phyloP scores from a whole-genome alignment of 192 early-diverging fungal genomes.

The Thamnidium elegans region DNA sequence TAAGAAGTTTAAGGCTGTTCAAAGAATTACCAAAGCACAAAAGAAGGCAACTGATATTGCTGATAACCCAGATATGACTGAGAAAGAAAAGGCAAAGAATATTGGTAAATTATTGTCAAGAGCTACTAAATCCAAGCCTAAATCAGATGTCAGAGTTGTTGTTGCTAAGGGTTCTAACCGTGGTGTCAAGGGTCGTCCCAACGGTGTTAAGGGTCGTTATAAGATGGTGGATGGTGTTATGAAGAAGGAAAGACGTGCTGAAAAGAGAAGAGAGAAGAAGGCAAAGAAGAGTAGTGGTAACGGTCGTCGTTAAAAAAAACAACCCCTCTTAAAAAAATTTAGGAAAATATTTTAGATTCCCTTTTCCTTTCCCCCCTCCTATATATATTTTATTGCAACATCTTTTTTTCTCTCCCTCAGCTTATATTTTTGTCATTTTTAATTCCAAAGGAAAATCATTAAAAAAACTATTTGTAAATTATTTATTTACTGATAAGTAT shows the following conservation, averaged over 20 bases:
- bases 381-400: too few species aligned
- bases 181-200: constrained; percentile 87
- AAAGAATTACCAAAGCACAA: constrained; percentile 76
- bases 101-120: constrained; percentile 81
- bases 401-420: too few species aligned
- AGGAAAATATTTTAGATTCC: too few species aligned
- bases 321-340: background rate
- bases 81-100: constrained; percentile 80
- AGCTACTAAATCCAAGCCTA: constrained; percentile 76
- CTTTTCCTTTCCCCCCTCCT: too few species aligned
- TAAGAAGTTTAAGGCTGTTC: constrained; percentile 82
- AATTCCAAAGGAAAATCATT: too few species aligned
- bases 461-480: too few species aligned
- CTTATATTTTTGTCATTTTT: too few species aligned
- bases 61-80: constrained; percentile 86
- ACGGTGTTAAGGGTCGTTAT: constrained; percentile 92
- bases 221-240: constrained; percentile 97
- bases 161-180: constrained; percentile 83
- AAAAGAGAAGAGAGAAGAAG: constrained; percentile 71
- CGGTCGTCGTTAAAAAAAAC: constrained; percentile 1
- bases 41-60: constrained; percentile 86
- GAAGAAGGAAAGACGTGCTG: constrained; percentile 92
- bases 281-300: constrained; percentile 50
- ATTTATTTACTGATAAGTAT: constrained; percentile 1
- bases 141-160: constrained; percentile 81